A percentile compares a stretch with the other conserved stretches of the same genome.
These are phyloP conservation scores for Lizonia empirigonia DNA, from an alignment of 2,329 filamentous ascomycete genomes.

Conservation along the genomic window DNA sequence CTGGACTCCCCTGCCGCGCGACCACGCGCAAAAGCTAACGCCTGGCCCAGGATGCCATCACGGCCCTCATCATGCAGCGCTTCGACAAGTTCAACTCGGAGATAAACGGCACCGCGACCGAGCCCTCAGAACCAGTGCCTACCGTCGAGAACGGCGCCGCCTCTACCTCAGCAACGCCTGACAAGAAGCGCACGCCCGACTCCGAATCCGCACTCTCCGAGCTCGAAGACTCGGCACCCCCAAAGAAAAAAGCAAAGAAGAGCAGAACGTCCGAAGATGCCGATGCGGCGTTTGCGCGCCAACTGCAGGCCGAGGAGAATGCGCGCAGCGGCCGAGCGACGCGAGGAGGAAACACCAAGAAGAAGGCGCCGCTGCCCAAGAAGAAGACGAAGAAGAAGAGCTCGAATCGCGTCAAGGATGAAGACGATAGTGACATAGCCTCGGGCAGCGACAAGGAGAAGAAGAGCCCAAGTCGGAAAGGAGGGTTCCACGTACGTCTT, in stretches of 20 bases:
- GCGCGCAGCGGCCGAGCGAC: slow-evolving; percentile 69
- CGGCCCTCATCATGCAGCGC: slow-evolving; percentile 54
- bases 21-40: slow-evolving; percentile 19
- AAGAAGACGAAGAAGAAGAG: slow-evolving; percentile 74
- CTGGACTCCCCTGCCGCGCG: slow-evolving; percentile 4
- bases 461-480: slow-evolving; percentile 74
- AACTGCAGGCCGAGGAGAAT: slow-evolving; percentile 92
- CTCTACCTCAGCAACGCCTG: slow-evolving; percentile 34
- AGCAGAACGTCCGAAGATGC: slow-evolving; percentile 73
- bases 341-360: slow-evolving; percentile 68
- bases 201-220: slow-evolving; percentile 52
- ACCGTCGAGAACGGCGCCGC: slow-evolving; percentile 44
- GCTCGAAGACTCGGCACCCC: slow-evolving; percentile 48
- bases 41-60: slow-evolving; percentile 51
- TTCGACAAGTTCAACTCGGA: slow-evolving; percentile 56
- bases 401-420: slow-evolving; percentile 72
- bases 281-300: slow-evolving; percentile 85
- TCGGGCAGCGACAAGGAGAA: slow-evolving; percentile 66
- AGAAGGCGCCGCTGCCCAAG: slow-evolving; percentile 63
- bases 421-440: slow-evolving; percentile 78
- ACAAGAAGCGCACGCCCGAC: slow-evolving; percentile 52
- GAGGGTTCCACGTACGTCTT: slow-evolving; percentile 79
- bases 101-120: slow-evolving; percentile 32
- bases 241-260: slow-evolving; percentile 66
- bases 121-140: slow-evolving; percentile 46